A percentile compares a stretch with the other conserved stretches of the same genome.
Evolutionary conservation across 345 rosid genomes (phyloP).

Genomic region (Lumnitzera racemosa): DNA sequence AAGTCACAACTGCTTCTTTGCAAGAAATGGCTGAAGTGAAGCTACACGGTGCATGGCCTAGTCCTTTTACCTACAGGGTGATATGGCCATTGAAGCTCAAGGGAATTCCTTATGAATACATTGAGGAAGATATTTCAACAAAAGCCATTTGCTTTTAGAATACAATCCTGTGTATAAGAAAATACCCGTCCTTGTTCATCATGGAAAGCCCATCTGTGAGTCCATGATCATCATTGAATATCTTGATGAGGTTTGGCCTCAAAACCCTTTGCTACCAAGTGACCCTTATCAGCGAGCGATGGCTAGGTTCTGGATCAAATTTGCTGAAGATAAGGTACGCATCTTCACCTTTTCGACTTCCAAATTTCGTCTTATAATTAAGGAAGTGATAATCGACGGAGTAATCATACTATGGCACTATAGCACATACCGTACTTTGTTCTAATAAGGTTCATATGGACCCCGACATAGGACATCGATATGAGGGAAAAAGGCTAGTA

Average conservation of each 20-base stretch:
- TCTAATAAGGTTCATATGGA: too few relatives aligned
- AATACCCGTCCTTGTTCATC: conserved; percentile 32
- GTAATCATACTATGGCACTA: too few relatives aligned
- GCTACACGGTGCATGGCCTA: conserved; percentile 21
- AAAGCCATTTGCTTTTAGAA: conserved; percentile 19
- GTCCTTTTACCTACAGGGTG: conserved; percentile 22
- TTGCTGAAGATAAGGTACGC: conserved; percentile 24
- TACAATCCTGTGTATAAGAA: conserved; percentile 23
- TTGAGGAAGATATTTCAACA: conserved; percentile 26
- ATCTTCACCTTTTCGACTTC: background rate
- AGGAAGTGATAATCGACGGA: too few relatives aligned
- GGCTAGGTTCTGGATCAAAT: conserved; percentile 26
- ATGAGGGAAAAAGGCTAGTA: too few relatives aligned
- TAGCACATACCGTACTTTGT: too few relatives aligned
- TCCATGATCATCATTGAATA: conserved; percentile 24
- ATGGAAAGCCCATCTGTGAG: conserved; percentile 23
- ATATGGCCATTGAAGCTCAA: conserved; percentile 27
- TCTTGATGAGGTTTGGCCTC: conserved; percentile 27
- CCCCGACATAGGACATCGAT: too few relatives aligned
- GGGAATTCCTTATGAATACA: conserved; percentile 17
- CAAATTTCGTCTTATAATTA: too few relatives aligned
- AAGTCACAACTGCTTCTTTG: too few relatives aligned
- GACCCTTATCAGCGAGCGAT: conserved; percentile 22
- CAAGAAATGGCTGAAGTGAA: conserved; percentile 17
- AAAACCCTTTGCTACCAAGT: conserved; percentile 17